These are phyloP conservation scores for Symbiodinium natans DNA, from an alignment of 73 alveolate genomes.

Conservation along the genomic window DNA sequence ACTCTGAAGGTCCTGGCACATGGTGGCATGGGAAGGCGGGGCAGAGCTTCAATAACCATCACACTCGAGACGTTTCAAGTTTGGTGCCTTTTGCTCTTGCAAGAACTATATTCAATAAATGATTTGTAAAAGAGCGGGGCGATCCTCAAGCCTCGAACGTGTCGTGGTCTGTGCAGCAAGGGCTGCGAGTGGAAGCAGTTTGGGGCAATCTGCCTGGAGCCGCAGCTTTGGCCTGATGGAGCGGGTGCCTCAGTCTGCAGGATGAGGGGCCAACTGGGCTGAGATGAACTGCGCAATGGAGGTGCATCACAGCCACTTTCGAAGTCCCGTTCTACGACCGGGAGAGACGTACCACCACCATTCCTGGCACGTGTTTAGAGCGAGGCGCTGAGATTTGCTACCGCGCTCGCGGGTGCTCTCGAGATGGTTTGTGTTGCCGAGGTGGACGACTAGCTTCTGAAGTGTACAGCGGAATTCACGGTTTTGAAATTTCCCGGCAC, in stretches of 20 bases:
- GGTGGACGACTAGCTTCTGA: neutral
- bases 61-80: too few species aligned
- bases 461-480: neutral
- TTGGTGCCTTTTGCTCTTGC: neutral
- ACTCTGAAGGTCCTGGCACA: slow-evolving; percentile 48
- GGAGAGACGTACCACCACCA: slow-evolving; percentile 66
- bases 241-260: slow-evolving; percentile 1
- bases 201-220: slow-evolving; percentile 77
- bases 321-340: slow-evolving; percentile 66
- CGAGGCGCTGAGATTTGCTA: neutral
- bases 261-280: neutral
- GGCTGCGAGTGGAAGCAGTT: slow-evolving; percentile 91
- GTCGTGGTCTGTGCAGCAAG: neutral
- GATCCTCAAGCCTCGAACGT: too few species aligned
- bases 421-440: neutral
- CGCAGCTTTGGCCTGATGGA: slow-evolving; percentile 86
- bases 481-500: neutral
- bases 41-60: too few species aligned
- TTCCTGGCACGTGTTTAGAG: slow-evolving; percentile 56
- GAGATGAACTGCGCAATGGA: too few species aligned
- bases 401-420: neutral
- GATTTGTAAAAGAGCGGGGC: too few species aligned
- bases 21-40: slow-evolving; percentile 92
- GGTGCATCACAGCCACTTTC: slow-evolving; percentile 60
- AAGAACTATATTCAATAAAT: too few species aligned